These are phyloP conservation scores for Leishmania aethiopica DNA, from an alignment of 208 protist genomes.

Conservation along the genomic window DNA sequence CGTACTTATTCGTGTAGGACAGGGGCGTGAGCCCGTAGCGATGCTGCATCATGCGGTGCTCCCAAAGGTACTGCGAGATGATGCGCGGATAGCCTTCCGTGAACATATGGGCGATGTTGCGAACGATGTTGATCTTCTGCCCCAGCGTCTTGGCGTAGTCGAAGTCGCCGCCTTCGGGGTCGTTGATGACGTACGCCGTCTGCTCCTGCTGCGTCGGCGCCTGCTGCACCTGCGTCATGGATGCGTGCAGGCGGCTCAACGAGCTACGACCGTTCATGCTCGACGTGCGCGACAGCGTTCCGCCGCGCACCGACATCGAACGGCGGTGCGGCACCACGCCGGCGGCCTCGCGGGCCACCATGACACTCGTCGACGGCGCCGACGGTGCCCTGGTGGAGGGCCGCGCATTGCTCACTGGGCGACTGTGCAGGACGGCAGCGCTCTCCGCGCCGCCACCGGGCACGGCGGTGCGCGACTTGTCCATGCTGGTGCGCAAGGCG, in stretches of 20 bases:
- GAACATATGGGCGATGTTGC: slow-evolving; percentile 93
- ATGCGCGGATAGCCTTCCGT: slow-evolving; percentile 90
- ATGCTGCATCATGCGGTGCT: slow-evolving; percentile 75
- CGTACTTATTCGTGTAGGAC: slow-evolving; percentile 84
- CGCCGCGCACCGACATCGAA: slow-evolving; percentile 32
- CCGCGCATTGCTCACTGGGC: slow-evolving; percentile 17
- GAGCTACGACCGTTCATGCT: slow-evolving; percentile 32
- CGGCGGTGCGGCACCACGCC: slow-evolving; percentile 74
- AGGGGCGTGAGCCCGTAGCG: slow-evolving; percentile 76
- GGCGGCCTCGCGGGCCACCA: slow-evolving; percentile 59
- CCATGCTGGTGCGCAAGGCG: neutral
- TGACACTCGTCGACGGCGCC: slow-evolving; percentile 34
- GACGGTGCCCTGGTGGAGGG: slow-evolving; percentile 15
- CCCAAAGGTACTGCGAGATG: slow-evolving; percentile 90
- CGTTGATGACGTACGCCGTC: slow-evolving; percentile 72
- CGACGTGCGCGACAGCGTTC: slow-evolving; percentile 13
- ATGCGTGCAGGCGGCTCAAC: slow-evolving; percentile 28
- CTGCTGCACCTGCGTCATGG: slow-evolving; percentile 30
- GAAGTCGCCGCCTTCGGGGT: slow-evolving; percentile 89
- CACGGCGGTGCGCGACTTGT: slow-evolving; percentile 22
- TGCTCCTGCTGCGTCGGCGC: slow-evolving; percentile 10
- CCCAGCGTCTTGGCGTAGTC: slow-evolving; percentile 46
- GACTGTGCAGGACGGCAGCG: slow-evolving; percentile 15
- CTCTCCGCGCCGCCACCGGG: slow-evolving; percentile 11
- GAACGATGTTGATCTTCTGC: slow-evolving; percentile 65